phyloP scores from a whole-genome alignment of 1,284 basidiomycete species.

The Apiotrichum brassicae region DNA sequence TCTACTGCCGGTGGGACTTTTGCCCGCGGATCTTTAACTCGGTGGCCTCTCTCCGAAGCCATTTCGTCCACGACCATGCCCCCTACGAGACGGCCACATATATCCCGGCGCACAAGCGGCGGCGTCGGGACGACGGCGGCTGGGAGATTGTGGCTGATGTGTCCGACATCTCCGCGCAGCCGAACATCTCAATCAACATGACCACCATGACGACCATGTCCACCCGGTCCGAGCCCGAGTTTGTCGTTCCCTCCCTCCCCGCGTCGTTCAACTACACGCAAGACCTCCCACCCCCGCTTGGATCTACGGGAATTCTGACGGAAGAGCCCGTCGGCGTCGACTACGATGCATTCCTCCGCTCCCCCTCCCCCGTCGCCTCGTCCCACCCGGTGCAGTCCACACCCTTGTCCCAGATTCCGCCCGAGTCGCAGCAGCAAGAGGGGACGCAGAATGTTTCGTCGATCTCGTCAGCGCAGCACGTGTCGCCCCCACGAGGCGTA shows the following conservation, averaged over 20 bases:
- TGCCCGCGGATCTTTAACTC: constrained; percentile 8
- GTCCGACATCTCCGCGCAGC: neutral
- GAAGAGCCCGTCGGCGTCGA: neutral
- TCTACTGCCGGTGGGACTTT: constrained; percentile 15
- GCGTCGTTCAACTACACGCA: neutral
- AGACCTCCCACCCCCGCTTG: neutral
- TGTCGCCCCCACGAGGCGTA: neutral
- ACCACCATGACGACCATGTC: neutral
- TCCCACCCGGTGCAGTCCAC: constrained; percentile 1
- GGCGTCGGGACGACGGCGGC: constrained; percentile 7
- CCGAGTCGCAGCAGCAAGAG: neutral
- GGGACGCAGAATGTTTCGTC: neutral
- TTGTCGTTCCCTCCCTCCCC: neutral
- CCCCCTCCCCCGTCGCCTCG: neutral
- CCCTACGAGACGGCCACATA: constrained; percentile 8
- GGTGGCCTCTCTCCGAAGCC: constrained; percentile 1
- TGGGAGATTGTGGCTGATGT: constrained; percentile 9
- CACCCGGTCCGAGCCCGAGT: neutral
- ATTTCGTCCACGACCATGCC: constrained; percentile 13
- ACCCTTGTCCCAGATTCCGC: constrained; percentile 4
- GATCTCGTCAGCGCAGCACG: neutral
- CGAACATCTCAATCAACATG: neutral
- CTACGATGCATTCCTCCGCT: constrained; percentile 17
- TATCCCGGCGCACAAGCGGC: constrained; percentile 9
- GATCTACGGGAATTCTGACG: neutral